phyloP scores from a whole-genome alignment of 768 basidiomycete species.

The Leccinum imitatum region DNA sequence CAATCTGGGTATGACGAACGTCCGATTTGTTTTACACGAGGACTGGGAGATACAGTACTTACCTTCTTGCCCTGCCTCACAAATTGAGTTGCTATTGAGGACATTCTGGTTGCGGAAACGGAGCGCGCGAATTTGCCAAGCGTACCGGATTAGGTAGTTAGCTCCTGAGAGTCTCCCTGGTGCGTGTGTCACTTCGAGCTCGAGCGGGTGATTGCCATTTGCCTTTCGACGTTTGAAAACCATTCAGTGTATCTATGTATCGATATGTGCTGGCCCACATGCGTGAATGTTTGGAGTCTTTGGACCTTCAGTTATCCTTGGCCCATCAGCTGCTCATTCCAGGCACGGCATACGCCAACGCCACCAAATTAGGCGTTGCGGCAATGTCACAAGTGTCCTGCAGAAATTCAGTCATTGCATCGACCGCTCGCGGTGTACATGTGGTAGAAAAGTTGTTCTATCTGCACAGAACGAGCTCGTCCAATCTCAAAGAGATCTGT shows the following conservation, averaged over 20 bases:
- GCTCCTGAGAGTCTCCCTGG: neutral
- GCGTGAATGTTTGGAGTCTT: neutral
- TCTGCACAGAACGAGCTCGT: too few species aligned
- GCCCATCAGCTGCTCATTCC: neutral
- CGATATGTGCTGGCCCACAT: neutral
- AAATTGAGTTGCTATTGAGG: constrained; percentile 39
- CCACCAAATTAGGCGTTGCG: neutral
- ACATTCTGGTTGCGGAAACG: constrained; percentile 26
- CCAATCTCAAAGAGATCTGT: neutral
- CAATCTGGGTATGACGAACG: constrained; percentile 54
- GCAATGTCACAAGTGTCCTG: neutral
- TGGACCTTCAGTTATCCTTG: neutral
- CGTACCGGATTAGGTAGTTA: neutral
- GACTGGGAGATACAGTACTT: constrained; percentile 2
- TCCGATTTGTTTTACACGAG: neutral
- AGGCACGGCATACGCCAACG: too few species aligned
- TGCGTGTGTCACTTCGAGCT: neutral
- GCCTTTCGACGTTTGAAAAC: neutral
- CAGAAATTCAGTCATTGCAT: neutral
- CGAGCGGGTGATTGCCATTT: neutral
- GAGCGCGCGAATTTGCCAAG: neutral
- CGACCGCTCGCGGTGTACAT: too few species aligned
- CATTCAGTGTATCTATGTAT: neutral
- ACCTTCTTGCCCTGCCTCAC: constrained; percentile 48
- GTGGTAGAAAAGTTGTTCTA: too few species aligned